Evolutionary conservation across 371 early-diverging fungal genomes (phyloP).

Genomic region (Parasitella parasitica): DNA sequence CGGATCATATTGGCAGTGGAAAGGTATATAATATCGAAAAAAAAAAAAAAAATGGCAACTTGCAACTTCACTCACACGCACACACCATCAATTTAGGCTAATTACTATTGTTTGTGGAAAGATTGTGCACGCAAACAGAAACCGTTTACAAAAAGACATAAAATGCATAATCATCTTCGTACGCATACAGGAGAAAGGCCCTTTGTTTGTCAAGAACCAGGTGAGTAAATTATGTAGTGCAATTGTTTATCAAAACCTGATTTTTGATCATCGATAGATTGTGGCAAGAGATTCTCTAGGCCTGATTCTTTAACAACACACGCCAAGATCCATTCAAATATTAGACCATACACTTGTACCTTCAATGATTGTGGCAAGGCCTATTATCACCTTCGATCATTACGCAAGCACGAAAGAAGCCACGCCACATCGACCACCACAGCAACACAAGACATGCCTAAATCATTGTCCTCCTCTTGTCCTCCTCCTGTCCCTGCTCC

Average conservation of each 20-base stretch:
- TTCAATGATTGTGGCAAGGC: conserved; percentile 59
- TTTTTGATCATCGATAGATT: conserved; percentile 32
- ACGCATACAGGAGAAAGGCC: conserved; percentile 81
- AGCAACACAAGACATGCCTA: background rate
- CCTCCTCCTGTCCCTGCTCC: conserved; percentile 5
- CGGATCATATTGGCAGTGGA: conserved; percentile 65
- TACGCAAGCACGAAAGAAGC: conserved; percentile 65
- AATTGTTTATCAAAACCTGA: background rate
- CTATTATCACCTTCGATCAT: conserved; percentile 70
- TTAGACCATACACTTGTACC: conserved; percentile 64
- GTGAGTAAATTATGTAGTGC: background rate
- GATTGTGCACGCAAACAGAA: conserved; percentile 67
- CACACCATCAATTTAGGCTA: no score
- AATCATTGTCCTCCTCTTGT: background rate
- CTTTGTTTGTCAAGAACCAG: conserved; percentile 39
- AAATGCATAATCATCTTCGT: conserved; percentile 79
- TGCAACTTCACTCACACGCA: no score
- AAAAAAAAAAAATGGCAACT: no score
- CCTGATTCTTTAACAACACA: conserved; percentile 85
- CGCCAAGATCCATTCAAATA: conserved; percentile 74
- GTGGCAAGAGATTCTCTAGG: conserved; percentile 77
- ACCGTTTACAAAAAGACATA: conserved; percentile 82
- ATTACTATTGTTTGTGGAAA: conserved; percentile 75
- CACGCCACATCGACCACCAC: conserved; percentile 28
- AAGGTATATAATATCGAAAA: no score